Evolutionary conservation across 208 protist genomes (phyloP), one percentile per base, ranked within the genome.

Genomic region (Naegleria gruberi): DNA sequence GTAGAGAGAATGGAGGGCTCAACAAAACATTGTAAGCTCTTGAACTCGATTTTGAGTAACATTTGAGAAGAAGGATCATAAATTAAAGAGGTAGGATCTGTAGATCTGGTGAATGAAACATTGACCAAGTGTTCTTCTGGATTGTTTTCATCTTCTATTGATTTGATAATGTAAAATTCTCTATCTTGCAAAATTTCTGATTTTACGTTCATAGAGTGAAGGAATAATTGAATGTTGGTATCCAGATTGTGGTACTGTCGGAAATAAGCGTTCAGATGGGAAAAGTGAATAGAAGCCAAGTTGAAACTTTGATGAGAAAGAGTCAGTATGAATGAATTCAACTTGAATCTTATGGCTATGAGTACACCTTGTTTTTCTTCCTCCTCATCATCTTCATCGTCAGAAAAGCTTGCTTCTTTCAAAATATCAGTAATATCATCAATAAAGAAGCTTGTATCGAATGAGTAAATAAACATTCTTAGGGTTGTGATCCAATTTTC

Each of bases 311-410:
- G 17, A 37, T 77, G 65, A 37, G 17, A 30, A 5, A 77, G 8
- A n/a, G 17, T 37, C 8, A 77, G 8, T 37, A 77, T 77, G 34
- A 77, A 77, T 8, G 6, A 12, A 37, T 37, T 77, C 30, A 77
- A n/a, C 0, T 77, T 77, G 30, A 77, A 77, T 37, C 65, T 12
- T 19, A 77, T 30, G 34, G 65, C 65, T 37, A 77, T 77, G 7
- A 77, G 34, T 37, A 77, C 8, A 37, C 65, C 65, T 77, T 77
- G 17, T 84, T 26, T 44, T 23, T 44, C 4, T 45, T 84, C 81
- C 19, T 84, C 41, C 41, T 84, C 81, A 6, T 83, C 77, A 17
- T 84, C 81, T 84, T 84, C 42, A 55, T 87, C 83, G 34, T 87
- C 44, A 17, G 42, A 42, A 44, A 87, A 34, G 43, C 43, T 87